Base-by-base conservation (phyloP, 108 stramenopile species). In the Hondaea fermentalgiana region DNA sequence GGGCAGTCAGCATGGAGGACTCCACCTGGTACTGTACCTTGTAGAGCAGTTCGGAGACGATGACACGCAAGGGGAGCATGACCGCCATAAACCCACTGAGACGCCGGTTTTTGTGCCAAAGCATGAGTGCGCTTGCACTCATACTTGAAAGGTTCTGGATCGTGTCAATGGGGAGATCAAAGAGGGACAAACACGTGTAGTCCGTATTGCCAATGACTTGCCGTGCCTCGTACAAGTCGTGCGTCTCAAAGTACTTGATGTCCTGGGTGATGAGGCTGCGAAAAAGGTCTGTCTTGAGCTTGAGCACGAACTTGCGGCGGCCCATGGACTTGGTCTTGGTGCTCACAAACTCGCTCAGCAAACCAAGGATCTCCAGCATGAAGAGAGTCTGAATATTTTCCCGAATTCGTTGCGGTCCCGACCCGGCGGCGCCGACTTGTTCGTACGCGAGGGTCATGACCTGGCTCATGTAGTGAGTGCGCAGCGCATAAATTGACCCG, bases 251-350 rank as follows among this genome's bases (percentile, higher is more conserved):
- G 28, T 53, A 83, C 25, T 47, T 83, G 76, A 83, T 53, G 28
- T 83, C 76, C 4, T 83, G 76, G 12, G 76, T 53, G 51, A 83
- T 83, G 51, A 83, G 76, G 51, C 49, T 53, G n/a, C 76, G 45
- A 83, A 83, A 83, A 12, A 83, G 51, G 45, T 83, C 76, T 35
- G 76, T 83, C 49, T 83, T 47, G 17, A 83, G 76, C 51, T 83
- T 83, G 49, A 83, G 45, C 49, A 83, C 76, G 3, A 83, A 83
- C 23, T 83, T 10, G 12, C 51, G 49, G 23, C 76, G 45, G 76
- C 76, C 76, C 76, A 83, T 83, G 17, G 76, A 83, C 76, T 53
- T 47, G 45, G 51, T 53, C 23, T 83, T 83, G 17, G 76, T 83
- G 76, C 76, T 83, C 19, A 83, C 45, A 35, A 83, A 83, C 23